These are phyloP conservation scores for Linum usitatissimum DNA, from an alignment of 345 rosid genomes.

Conservation along the genomic window DNA sequence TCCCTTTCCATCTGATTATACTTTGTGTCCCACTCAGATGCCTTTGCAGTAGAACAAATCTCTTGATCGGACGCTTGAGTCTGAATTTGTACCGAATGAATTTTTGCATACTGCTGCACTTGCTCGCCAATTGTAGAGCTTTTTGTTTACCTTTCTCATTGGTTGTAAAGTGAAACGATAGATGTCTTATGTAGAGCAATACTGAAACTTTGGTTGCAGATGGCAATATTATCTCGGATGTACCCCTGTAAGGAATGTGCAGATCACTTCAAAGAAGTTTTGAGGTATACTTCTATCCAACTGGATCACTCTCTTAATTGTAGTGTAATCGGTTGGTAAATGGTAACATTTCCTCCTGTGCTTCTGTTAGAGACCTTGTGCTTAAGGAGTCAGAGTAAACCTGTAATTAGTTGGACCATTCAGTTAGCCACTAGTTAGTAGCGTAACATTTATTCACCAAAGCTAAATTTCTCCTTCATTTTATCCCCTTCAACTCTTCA, in stretches of 20 bases:
- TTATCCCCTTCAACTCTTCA: too few species aligned
- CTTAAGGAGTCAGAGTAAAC: neutral
- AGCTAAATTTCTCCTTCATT: neutral
- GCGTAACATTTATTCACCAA: neutral
- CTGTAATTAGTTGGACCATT: neutral
- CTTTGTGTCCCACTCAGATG: neutral
- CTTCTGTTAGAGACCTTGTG: neutral
- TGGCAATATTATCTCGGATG: conserved; percentile 79
- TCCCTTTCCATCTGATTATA: neutral
- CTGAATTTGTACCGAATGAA: neutral
- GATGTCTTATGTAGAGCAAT: neutral
- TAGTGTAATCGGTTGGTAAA: neutral
- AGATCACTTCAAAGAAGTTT: conserved; percentile 83
- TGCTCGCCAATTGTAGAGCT: neutral
- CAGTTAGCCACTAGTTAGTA: neutral
- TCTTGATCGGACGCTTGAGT: neutral
- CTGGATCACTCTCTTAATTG: neutral
- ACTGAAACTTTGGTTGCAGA: conserved; percentile 31
- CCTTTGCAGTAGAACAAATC: neutral
- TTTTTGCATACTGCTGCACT: neutral
- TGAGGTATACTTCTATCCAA: conserved; percentile 40
- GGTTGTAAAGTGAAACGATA: neutral
- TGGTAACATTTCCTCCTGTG: neutral
- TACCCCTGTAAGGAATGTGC: conserved; percentile 97
- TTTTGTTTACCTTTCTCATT: neutral